These are phyloP conservation scores for Xylariaceae sp. DNA, from an alignment of 2,329 filamentous ascomycete species.

Conservation along the genomic window DNA sequence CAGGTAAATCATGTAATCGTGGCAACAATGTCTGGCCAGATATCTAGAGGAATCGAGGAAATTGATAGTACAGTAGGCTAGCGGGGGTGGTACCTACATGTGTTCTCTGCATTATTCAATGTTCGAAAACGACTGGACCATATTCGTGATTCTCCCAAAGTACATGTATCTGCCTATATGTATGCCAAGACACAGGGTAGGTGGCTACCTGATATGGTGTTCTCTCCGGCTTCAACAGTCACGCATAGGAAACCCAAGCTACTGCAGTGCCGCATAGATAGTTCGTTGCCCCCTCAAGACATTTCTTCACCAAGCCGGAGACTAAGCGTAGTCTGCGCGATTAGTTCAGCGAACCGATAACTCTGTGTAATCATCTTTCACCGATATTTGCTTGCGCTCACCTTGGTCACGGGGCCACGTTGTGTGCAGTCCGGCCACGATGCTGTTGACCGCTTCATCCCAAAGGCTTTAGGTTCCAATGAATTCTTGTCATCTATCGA, in stretches of 20 bases:
- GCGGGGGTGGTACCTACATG: too few species aligned
- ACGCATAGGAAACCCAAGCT: neutral
- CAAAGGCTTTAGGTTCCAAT: neutral
- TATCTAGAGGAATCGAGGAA: neutral
- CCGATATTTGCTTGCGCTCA: conserved; percentile 13
- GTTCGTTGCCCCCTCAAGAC: neutral
- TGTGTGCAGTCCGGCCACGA: conserved; percentile 4
- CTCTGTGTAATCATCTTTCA: conserved; percentile 12
- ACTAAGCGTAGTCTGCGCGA: too few species aligned
- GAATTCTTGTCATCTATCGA: too few species aligned
- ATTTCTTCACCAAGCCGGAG: conserved; percentile 2
- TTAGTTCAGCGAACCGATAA: conserved; percentile 1
- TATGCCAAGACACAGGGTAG: conserved; percentile 1
- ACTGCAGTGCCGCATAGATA: neutral
- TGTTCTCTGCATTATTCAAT: too few species aligned
- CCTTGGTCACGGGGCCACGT: neutral
- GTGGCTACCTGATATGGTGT: too few species aligned
- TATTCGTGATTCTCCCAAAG: too few species aligned
- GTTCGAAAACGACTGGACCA: too few species aligned
- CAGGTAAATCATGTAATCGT: neutral
- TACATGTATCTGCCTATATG: too few species aligned
- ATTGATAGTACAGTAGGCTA: neutral
- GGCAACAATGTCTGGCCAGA: conserved; percentile 1
- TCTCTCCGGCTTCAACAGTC: too few species aligned
- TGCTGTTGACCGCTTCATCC: conserved; percentile 13